These are phyloP conservation scores for Rhodotorula kratochvilovae DNA, from an alignment of 768 basidiomycete genomes.

Conservation along the genomic window DNA sequence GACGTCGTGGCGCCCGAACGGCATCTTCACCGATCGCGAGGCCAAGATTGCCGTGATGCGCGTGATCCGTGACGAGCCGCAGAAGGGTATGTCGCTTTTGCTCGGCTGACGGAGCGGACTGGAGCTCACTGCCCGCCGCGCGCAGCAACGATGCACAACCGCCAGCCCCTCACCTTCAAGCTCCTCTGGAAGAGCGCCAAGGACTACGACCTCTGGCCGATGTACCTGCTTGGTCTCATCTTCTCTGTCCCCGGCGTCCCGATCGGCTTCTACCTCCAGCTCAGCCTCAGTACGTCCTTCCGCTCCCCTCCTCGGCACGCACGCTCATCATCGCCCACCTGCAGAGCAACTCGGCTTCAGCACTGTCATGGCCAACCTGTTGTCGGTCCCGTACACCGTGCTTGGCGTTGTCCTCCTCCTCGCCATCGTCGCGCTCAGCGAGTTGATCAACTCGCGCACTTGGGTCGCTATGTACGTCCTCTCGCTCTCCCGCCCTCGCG, in stretches of 20 bases:
- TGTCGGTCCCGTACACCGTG: constrained; percentile 44
- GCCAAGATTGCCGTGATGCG: constrained; percentile 47
- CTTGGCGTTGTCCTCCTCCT: constrained; percentile 44
- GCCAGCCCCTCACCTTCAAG: constrained; percentile 43
- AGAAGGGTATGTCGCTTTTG: constrained; percentile 24
- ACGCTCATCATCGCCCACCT: no score
- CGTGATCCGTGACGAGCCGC: constrained; percentile 41
- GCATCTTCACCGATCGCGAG: constrained; percentile 47
- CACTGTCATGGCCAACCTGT: constrained; percentile 46
- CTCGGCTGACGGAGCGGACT: no score
- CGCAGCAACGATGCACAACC: constrained; percentile 6
- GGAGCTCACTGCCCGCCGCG: no score
- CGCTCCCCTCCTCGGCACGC: no score
- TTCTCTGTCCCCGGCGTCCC: constrained; percentile 22
- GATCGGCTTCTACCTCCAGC: constrained; percentile 42
- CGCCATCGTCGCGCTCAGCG: constrained; percentile 34
- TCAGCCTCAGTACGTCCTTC: constrained; percentile 26
- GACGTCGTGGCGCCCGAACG: constrained; percentile 44
- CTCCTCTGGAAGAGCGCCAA: constrained; percentile 42
- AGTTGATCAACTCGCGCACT: constrained; percentile 36
- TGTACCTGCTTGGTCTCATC: constrained; percentile 47
- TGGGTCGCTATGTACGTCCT: constrained; percentile 27
- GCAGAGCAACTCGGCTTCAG: constrained; percentile 42
- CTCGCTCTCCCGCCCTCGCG: no score
- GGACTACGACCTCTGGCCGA: constrained; percentile 46